Evolutionary conservation across 1,139 yeast genomes (phyloP).

Genomic region (Casaregolazyma lundiana): DNA sequence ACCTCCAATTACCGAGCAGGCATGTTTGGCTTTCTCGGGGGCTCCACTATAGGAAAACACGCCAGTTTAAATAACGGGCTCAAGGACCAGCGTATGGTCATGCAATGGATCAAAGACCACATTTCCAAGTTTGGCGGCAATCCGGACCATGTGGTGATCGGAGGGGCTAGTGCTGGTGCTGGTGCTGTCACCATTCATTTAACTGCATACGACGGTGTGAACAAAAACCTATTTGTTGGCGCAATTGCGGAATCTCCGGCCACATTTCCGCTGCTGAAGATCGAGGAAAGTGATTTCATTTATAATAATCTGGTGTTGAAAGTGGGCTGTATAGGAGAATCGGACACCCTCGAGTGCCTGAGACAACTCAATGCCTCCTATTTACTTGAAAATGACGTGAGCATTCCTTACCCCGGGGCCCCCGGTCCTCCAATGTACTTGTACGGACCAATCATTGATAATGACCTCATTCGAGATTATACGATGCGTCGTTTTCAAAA

Average conservation of each 20-base stretch:
- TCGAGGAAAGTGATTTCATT: conserved; percentile 7
- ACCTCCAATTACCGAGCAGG: conserved; percentile 37
- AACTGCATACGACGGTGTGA: conserved; percentile 21
- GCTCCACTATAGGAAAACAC: conserved; percentile 20
- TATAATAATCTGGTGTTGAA: conserved; percentile 10
- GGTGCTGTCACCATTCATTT: conserved; percentile 28
- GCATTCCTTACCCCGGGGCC: conserved; percentile 10
- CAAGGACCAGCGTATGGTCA: conserved; percentile 33
- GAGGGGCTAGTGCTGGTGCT: conserved; percentile 40
- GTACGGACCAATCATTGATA: conserved; percentile 30
- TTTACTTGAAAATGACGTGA: conserved; percentile 22
- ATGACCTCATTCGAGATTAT: conserved; percentile 16
- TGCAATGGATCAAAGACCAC: conserved; percentile 36
- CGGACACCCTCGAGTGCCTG: conserved; percentile 20
- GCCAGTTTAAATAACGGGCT: conserved; percentile 32
- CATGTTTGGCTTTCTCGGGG: conserved; percentile 33
- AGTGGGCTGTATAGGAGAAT: conserved; percentile 6
- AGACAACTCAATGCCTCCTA: conserved; percentile 16
- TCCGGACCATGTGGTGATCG: conserved; percentile 32
- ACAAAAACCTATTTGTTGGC: conserved; percentile 24
- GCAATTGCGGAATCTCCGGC: conserved; percentile 15
- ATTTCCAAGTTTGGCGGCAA: conserved; percentile 36
- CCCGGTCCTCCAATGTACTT: conserved; percentile 19
- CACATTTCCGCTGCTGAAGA: conserved; percentile 18
- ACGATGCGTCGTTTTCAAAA: conserved; percentile 12